Conservation (phyloP, 192 early-diverging fungal species). For the Backusella tuberculispora region DNA sequence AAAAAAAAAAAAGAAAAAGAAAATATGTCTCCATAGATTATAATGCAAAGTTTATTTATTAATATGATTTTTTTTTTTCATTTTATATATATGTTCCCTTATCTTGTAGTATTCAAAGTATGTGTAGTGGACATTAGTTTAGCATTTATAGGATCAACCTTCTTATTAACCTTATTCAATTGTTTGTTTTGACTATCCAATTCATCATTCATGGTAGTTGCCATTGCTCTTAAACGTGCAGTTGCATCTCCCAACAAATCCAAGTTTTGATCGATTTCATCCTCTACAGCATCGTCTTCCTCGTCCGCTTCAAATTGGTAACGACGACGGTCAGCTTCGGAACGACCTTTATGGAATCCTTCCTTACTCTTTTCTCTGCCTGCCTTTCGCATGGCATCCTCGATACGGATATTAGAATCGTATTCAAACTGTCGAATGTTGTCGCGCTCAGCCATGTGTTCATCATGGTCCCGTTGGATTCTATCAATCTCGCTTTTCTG, state of each 20-base stretch:
- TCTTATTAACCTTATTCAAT: conserved; percentile 52
- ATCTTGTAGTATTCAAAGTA: conserved; percentile 31
- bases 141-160: conserved; percentile 51
- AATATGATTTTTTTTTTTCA: not conserved
- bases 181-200: conserved; percentile 64
- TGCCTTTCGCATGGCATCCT: conserved; percentile 44
- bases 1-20: too few species aligned
- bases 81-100: not conserved
- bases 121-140: conserved; percentile 32
- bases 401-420: conserved; percentile 58
- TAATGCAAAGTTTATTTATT: not conserved
- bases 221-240: conserved; percentile 59
- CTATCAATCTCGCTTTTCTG: conserved; percentile 59
- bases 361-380: conserved; percentile 38
- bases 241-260: conserved; percentile 56
- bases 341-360: conserved; percentile 46
- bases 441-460: conserved; percentile 53
- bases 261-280: conserved; percentile 71
- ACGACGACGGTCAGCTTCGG: conserved; percentile 54
- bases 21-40: too few species aligned
- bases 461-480: conserved; percentile 50
- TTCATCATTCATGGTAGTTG: conserved; percentile 61
- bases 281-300: conserved; percentile 70
- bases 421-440: conserved; percentile 55
- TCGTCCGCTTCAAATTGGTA: conserved; percentile 69